Evolutionary conservation across 768 basidiomycete species (phyloP).

Genomic region (Rhodotorula toruloides): DNA sequence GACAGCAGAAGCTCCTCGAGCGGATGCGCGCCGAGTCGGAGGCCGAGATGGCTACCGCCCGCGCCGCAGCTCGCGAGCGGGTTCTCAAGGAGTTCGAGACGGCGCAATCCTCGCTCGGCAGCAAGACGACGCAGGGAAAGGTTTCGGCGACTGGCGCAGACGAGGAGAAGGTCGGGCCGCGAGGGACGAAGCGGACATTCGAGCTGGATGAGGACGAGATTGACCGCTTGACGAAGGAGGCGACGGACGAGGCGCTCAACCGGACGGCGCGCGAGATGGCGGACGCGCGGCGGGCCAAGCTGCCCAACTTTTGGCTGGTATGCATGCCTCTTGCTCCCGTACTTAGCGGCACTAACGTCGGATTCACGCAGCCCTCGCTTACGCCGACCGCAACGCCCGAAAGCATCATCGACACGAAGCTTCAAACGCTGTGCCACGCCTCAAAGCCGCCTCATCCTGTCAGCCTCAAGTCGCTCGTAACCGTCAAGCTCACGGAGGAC

Average conservation of each 20-base stretch:
- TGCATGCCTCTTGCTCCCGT: not conserved
- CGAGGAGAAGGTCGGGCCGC: constrained; percentile 42
- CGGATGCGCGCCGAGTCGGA: constrained; percentile 71
- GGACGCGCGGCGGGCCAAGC: constrained; percentile 74
- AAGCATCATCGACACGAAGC: constrained; percentile 50
- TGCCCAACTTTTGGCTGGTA: constrained; percentile 90
- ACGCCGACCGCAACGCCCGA: constrained; percentile 35
- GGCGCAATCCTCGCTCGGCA: constrained; percentile 69
- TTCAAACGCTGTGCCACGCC: constrained; percentile 83
- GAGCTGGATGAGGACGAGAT: constrained; percentile 69
- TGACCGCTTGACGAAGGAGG: constrained; percentile 66
- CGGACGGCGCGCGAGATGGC: constrained; percentile 66
- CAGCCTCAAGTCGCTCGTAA: constrained; percentile 71
- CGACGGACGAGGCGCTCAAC: constrained; percentile 78
- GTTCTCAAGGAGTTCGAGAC: constrained; percentile 85
- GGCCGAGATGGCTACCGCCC: constrained; percentile 64
- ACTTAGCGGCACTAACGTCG: not conserved
- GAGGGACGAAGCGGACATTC: constrained; percentile 70
- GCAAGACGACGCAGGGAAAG: constrained; percentile 47
- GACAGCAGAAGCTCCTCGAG: constrained; percentile 75
- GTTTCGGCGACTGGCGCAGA: constrained; percentile 39
- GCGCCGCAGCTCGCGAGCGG: constrained; percentile 73
- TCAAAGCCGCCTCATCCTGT: constrained; percentile 71
- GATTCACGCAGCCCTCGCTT: constrained; percentile 8
- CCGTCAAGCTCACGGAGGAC: constrained; percentile 68